These are phyloP conservation scores for Dioscorea cayenensis DNA, from an alignment of 116 monocot species.

Conservation along the genomic window DNA sequence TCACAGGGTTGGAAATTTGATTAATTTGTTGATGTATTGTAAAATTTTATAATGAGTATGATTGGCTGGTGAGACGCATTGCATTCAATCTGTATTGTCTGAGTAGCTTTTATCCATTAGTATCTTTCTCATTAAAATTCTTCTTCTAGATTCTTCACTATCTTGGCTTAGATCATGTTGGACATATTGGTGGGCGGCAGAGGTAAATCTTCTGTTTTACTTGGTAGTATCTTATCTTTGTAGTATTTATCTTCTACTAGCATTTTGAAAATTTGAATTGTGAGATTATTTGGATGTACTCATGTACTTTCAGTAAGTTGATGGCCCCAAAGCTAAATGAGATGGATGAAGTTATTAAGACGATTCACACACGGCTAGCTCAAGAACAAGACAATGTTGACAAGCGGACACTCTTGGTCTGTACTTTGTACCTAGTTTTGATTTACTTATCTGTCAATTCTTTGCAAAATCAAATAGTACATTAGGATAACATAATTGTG, in stretches of 20 bases:
- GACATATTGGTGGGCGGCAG: slow-evolving; percentile 89
- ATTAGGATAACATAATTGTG: too few species aligned
- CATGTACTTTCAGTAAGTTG: slow-evolving; percentile 50
- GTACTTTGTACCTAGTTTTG: slow-evolving; percentile 9
- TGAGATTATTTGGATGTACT: not conserved
- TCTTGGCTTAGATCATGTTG: slow-evolving; percentile 94
- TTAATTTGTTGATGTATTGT: too few species aligned
- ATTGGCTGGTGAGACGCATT: not conserved
- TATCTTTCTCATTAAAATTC: slow-evolving; percentile 12
- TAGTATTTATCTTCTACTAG: not conserved
- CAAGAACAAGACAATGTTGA: slow-evolving; percentile 27
- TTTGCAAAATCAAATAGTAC: not conserved
- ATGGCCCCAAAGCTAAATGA: slow-evolving; percentile 88
- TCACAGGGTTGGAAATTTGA: too few species aligned
- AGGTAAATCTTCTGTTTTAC: slow-evolving; percentile 43
- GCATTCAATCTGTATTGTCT: not conserved
- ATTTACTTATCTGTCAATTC: not conserved
- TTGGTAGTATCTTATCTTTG: not conserved
- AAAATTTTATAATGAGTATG: not conserved
- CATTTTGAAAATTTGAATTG: not conserved
- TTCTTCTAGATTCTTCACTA: slow-evolving; percentile 89
- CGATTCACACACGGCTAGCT: slow-evolving; percentile 39
- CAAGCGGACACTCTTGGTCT: slow-evolving; percentile 75
- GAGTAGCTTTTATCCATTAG: not conserved
- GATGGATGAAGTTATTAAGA: slow-evolving; percentile 89